These are phyloP conservation scores for Pleurotus tuoliensis DNA, from an alignment of 768 basidiomycete species.

Conservation along the genomic window DNA sequence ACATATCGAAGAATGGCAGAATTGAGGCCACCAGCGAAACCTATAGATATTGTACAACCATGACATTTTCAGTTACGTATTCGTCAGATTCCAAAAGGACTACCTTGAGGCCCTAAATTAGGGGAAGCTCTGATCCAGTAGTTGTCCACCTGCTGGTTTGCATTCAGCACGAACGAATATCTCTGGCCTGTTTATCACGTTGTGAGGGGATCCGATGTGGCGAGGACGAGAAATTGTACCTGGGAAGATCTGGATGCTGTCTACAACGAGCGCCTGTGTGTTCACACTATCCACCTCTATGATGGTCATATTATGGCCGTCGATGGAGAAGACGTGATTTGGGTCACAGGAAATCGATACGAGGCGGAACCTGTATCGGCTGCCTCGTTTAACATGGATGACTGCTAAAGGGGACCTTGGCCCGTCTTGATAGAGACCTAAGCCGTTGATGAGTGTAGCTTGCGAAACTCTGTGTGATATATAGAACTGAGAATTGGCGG, in stretches of 20 bases:
- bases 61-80: too few species aligned
- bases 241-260: constrained; percentile 33
- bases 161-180: constrained; percentile 37
- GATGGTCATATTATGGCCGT: constrained; percentile 34
- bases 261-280: constrained; percentile 28
- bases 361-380: constrained; percentile 53
- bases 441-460: constrained; percentile 50
- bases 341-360: constrained; percentile 48
- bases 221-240: constrained; percentile 24
- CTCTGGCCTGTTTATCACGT: constrained; percentile 36
- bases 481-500: background rate
- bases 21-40: constrained; percentile 30
- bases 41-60: background rate
- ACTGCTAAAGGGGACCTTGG: constrained; percentile 37
- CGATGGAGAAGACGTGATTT: constrained; percentile 39
- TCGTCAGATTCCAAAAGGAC: background rate
- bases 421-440: constrained; percentile 41
- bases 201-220: constrained; percentile 33
- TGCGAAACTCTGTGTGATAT: constrained; percentile 16
- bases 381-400: constrained; percentile 34
- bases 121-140: constrained; percentile 33
- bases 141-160: constrained; percentile 35
- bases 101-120: background rate
- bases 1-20: constrained; percentile 38
- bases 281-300: constrained; percentile 40